A percentile compares a stretch with the other conserved stretches of the same genome.
Evolutionary conservation across 305 asterid genomes (phyloP).

Genomic region (Rubia peregrina): DNA sequence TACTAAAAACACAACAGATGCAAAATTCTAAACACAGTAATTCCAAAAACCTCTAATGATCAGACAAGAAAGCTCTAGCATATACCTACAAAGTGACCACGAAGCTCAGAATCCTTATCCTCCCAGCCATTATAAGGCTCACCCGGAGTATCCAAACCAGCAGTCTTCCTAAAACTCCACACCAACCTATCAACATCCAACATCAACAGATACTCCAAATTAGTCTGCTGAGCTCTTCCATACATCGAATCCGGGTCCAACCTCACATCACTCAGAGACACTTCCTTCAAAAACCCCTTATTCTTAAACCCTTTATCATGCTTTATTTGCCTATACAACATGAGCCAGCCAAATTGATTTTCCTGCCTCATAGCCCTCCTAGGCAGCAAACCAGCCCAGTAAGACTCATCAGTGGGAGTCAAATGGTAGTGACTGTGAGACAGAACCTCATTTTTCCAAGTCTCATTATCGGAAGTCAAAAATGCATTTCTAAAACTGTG

Average conservation of each 20-base stretch:
- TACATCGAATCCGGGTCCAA: constrained; percentile 51
- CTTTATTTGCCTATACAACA: constrained; percentile 53
- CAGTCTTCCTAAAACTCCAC: constrained; percentile 78
- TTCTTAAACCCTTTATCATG: constrained; percentile 17
- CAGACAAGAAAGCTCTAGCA: not conserved
- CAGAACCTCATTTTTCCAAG: constrained; percentile 50
- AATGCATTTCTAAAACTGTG: constrained; percentile 61
- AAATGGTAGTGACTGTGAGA: constrained; percentile 48
- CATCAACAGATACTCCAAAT: constrained; percentile 67
- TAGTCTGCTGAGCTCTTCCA: constrained; percentile 74
- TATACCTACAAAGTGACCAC: constrained; percentile 92
- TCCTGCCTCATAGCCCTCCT: constrained; percentile 63
- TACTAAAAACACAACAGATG: not conserved
- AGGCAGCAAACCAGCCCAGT: constrained; percentile 64
- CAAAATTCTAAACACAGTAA: not conserved
- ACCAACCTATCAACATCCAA: constrained; percentile 67
- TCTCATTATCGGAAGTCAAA: constrained; percentile 48
- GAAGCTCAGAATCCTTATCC: constrained; percentile 45
- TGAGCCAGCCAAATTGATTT: constrained; percentile 41
- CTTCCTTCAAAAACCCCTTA: constrained; percentile 37
- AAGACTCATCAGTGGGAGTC: constrained; percentile 75
- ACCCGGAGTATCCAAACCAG: constrained; percentile 54
- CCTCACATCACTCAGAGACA: constrained; percentile 59
- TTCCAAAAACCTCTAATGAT: not conserved
- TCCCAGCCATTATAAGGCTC: constrained; percentile 92